Conservation (phyloP, 225 moss, liverwort and hornwort species). For the Lunularia cruciata region DNA sequence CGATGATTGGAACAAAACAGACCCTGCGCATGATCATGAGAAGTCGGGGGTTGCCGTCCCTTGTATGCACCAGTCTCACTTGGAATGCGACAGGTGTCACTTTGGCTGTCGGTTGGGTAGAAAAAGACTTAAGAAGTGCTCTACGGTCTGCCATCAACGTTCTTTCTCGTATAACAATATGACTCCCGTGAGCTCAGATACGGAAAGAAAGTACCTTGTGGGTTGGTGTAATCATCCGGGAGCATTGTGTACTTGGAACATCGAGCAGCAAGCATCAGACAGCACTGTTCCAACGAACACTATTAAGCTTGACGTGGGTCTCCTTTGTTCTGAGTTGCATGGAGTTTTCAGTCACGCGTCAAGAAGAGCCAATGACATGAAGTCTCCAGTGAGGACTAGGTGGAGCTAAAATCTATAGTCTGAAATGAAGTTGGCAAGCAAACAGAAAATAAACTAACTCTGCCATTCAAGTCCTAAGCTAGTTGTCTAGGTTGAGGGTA, state of each 20-base stretch:
- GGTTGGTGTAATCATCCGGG: constrained; percentile 42
- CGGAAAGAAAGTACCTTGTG: constrained; percentile 26
- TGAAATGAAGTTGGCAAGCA: too few species aligned
- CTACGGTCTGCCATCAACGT: neutral
- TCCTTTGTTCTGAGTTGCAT: too few species aligned
- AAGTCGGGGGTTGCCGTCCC: constrained; percentile 17
- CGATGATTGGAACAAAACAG: constrained; percentile 12
- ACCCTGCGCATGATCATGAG: neutral
- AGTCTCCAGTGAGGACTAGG: too few species aligned
- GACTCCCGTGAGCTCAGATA: constrained; percentile 15
- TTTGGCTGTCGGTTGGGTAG: constrained; percentile 24
- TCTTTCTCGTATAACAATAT: neutral
- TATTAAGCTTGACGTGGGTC: constrained; percentile 33
- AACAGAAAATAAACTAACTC: too few species aligned
- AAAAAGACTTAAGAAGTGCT: neutral
- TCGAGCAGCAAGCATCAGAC: constrained; percentile 9
- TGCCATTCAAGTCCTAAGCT: too few species aligned
- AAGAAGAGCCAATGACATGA: too few species aligned
- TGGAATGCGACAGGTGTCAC: constrained; percentile 33
- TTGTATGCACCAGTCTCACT: constrained; percentile 31
- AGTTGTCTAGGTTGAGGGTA: too few species aligned
- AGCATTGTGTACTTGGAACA: constrained; percentile 38
- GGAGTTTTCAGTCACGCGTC: too few species aligned
- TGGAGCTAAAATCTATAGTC: too few species aligned
- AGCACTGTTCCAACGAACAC: neutral